These are phyloP conservation scores for Fusarium sp. DNA, from an alignment of 2,329 filamentous ascomycete species.

Conservation along the genomic window DNA sequence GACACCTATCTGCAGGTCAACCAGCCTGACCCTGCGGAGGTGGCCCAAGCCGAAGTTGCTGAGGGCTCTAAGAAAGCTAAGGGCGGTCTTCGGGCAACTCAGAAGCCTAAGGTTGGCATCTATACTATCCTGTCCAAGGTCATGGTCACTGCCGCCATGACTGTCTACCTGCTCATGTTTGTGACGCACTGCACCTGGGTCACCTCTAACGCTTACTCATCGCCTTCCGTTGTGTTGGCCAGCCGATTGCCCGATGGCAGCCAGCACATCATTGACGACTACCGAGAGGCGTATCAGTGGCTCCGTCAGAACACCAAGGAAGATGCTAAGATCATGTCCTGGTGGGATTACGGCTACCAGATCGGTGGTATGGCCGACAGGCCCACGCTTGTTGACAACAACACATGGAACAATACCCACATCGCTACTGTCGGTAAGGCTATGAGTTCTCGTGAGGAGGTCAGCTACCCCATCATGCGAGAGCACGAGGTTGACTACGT, in stretches of 20 bases:
- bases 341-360: slow-evolving; percentile 99
- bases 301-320: slow-evolving; percentile 95
- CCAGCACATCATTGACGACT: slow-evolving; percentile 99
- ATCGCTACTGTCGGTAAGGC: slow-evolving; percentile 99
- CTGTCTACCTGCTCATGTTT: slow-evolving; percentile 89
- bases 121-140: slow-evolving; percentile 85
- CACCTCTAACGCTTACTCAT: slow-evolving; percentile 98
- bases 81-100: slow-evolving; percentile 76
- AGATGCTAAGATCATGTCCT: slow-evolving; percentile 98
- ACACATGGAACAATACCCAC: slow-evolving; percentile 99
- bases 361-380: slow-evolving; percentile 99
- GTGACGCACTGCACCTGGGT: slow-evolving; percentile 99
- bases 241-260: slow-evolving; percentile 93
- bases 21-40: slow-evolving; percentile 69
- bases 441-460: slow-evolving; percentile 97
- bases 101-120: slow-evolving; percentile 84
- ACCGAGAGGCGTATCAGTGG: slow-evolving; percentile 99
- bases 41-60: slow-evolving; percentile 55
- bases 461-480: slow-evolving; percentile 98
- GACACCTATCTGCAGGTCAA: slow-evolving; percentile 84
- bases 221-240: slow-evolving; percentile 94
- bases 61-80: slow-evolving; percentile 72
- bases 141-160: slow-evolving; percentile 79
- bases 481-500: slow-evolving; percentile 99
- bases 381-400: slow-evolving; percentile 98